phyloP scores from a whole-genome alignment of 345 rosid species.

The Conringia planisiliqua region DNA sequence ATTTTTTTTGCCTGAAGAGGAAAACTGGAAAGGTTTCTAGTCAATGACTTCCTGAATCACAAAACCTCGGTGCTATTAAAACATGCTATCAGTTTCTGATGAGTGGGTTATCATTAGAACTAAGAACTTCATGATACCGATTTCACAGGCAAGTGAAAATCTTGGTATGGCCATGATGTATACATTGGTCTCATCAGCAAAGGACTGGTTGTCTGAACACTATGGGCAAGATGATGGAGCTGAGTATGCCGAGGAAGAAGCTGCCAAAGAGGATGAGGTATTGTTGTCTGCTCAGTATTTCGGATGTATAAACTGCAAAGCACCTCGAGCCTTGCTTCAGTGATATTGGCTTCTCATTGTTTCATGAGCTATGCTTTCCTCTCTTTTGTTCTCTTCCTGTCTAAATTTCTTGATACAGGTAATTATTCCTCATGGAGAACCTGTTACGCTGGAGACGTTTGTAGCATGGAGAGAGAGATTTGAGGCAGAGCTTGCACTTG shows the following conservation, averaged over 20 bases:
- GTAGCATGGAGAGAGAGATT: slow-evolving; percentile 93
- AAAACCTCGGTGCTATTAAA: neutral
- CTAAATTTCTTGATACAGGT: slow-evolving; percentile 42
- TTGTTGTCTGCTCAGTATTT: slow-evolving; percentile 26
- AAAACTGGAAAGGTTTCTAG: neutral
- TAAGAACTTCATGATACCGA: neutral
- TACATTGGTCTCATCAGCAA: slow-evolving; percentile 81
- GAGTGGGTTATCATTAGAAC: neutral
- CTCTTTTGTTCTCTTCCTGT: slow-evolving; percentile 2
- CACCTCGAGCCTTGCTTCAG: neutral
- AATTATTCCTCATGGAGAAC: slow-evolving; percentile 95
- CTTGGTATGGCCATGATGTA: slow-evolving; percentile 99
- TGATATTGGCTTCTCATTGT: neutral
- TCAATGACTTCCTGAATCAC: neutral
- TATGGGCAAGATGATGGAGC: slow-evolving; percentile 55
- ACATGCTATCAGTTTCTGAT: neutral
- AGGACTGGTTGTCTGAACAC: slow-evolving; percentile 86
- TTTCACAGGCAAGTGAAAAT: slow-evolving; percentile 75
- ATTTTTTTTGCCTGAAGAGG: neutral
- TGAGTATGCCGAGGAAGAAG: slow-evolving; percentile 46
- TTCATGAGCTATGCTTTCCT: neutral
- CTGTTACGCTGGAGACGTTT: slow-evolving; percentile 92
- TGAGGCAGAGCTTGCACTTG: slow-evolving; percentile 97
- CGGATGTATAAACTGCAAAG: neutral
- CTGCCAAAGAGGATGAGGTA: slow-evolving; percentile 83